Base-by-base conservation (phyloP, 495 filamentous ascomycete genomes). In the Tricharina praecox region DNA sequence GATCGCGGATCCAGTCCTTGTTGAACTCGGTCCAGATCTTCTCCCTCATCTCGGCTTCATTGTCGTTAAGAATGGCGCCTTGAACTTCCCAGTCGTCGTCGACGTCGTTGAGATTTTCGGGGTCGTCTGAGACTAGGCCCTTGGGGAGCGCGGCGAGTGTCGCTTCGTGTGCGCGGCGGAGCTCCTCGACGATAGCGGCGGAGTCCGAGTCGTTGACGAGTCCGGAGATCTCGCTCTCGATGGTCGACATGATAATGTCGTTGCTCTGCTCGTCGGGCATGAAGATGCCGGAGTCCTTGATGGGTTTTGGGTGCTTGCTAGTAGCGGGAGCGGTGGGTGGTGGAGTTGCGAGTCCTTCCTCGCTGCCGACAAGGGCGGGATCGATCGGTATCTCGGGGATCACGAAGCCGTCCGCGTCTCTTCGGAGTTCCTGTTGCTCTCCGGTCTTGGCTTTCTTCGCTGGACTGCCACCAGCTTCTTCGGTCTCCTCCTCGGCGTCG, bases 21-120 rank as follows among this genome's bases (percentile, higher is more conserved):
- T 96, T 95, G 53, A 83, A 76, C 50, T 86, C 81, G n/a, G 85
- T 73, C 90, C 90, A 97, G 45, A 96, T 82, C 36, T 71, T 69
- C 61, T 93, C 85, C 58, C 93, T 94, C 52, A 86, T 69, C 3
- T 70, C 69, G 1, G 76, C 68, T 63, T 96, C 88, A 2, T 67
- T 67, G 4, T 74, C 69, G 0, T 68, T 67, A n/a, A 95, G 72
- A 33, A 81, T 60, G 63, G 85, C 93, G 52, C 78, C 75, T 45
- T 66, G 59, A 19, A 96, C 82, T 62, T 97, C 90, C 0, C 81
- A 81, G 52, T 88, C 82, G 53, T 93, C 75, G 3, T 75, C 81
- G 56, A 95, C 93, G 61, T 94, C 88, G 28, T 51, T 32, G 20
- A 60, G 37, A 25, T 60, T 51, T 26, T 55, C 49, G 0, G 57